phyloP scores from a whole-genome alignment of 225 moss, liverwort and hornwort species.

The Pleurozium schreberi region DNA sequence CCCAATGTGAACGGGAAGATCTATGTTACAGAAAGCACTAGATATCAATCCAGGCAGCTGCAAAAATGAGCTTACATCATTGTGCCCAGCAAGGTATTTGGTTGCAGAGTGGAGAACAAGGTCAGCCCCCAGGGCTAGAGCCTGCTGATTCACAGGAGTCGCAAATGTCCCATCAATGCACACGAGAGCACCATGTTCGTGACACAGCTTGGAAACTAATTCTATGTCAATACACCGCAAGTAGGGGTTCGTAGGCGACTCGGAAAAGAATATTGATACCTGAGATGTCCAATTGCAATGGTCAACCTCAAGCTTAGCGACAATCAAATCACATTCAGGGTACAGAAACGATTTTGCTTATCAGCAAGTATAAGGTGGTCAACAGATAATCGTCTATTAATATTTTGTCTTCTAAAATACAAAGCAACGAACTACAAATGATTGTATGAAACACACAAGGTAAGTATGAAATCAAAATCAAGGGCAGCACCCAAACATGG shows the following conservation, averaged over 20 bases:
- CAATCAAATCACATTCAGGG: neutral
- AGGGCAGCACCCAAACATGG: neutral
- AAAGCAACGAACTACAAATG: neutral
- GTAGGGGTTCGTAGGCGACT: conserved; percentile 97
- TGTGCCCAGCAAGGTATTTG: conserved; percentile 97
- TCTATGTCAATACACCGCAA: conserved; percentile 95
- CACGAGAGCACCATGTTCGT: conserved; percentile 69
- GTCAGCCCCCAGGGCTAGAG: conserved; percentile 84
- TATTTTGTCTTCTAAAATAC: neutral
- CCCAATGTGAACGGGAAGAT: neutral
- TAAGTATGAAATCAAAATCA: neutral
- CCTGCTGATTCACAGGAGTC: conserved; percentile 94
- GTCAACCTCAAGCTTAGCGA: neutral
- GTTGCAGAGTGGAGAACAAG: conserved; percentile 95
- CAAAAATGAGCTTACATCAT: conserved; percentile 55
- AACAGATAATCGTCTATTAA: neutral
- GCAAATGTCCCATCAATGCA: conserved; percentile 99
- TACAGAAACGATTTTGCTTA: neutral
- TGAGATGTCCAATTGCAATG: conserved; percentile 14
- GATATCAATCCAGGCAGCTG: neutral
- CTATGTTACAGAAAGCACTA: neutral
- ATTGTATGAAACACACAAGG: neutral
- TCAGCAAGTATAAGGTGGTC: neutral
- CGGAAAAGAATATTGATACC: conserved; percentile 99
- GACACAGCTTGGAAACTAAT: conserved; percentile 81